Percentiles rank a stretch among this genome's conserved stretches.
phyloP scores from a whole-genome alignment of 2,329 filamentous ascomycete genomes.

The Penicillium griseofulvum region DNA sequence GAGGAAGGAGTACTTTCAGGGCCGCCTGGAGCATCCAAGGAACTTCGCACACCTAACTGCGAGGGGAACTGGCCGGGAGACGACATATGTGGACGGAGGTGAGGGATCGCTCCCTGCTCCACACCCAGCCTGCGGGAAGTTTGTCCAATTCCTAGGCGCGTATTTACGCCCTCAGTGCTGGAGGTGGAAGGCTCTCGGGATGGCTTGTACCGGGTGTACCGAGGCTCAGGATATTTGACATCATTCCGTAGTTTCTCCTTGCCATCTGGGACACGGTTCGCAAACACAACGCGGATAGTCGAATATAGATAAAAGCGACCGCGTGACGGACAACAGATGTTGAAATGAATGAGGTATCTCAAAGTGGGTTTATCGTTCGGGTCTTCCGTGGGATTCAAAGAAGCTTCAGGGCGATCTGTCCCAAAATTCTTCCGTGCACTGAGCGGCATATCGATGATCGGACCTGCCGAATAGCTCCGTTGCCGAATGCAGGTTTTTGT shows the following conservation, averaged over 20 bases:
- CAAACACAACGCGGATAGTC: conserved; percentile 89
- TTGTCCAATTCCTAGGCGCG: conserved; percentile 59
- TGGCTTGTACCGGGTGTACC: conserved; percentile 80
- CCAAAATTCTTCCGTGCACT: conserved; percentile 43
- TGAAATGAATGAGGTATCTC: conserved; percentile 85
- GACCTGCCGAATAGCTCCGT: conserved; percentile 84
- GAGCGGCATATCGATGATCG: conserved; percentile 71
- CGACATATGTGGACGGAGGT: conserved; percentile 9
- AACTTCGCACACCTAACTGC: conserved; percentile 9
- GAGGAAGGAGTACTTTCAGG: conserved; percentile 27
- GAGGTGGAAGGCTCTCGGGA: conserved; percentile 42
- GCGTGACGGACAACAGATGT: conserved; percentile 83
- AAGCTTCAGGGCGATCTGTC: conserved; percentile 55
- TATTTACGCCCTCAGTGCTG: conserved; percentile 39
- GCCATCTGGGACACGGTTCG: conserved; percentile 90
- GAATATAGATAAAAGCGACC: conserved; percentile 89
- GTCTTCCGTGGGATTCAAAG: conserved; percentile 45
- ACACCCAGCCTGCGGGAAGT: conserved; percentile 58
- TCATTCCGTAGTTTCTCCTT: conserved; percentile 92
- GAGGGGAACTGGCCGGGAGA: conserved; percentile 13
- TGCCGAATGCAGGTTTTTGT: conserved; percentile 96
- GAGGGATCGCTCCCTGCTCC: conserved; percentile 38
- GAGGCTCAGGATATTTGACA: conserved; percentile 81
- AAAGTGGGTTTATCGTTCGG: conserved; percentile 63
- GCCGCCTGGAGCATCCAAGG: conserved; percentile 13